Conservation (phyloP, 2,329 filamentous ascomycete species). For the Beauveria brongniartii region DNA sequence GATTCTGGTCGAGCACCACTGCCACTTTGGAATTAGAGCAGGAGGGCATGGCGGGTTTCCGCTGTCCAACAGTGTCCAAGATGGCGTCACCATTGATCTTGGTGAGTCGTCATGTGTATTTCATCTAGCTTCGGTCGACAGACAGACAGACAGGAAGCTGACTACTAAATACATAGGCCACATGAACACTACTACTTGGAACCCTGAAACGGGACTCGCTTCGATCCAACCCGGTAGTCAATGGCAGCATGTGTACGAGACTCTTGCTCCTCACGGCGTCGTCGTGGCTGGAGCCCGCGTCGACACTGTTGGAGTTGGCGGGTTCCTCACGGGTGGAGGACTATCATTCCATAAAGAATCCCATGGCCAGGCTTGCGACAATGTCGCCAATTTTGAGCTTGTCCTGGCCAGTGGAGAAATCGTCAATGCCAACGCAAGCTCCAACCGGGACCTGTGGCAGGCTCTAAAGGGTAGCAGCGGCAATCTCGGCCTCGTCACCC, state of each 20-base stretch:
- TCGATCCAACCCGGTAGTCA: slow-evolving; percentile 27
- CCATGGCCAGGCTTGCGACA: slow-evolving; percentile 34
- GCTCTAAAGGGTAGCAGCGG: too few species aligned
- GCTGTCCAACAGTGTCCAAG: slow-evolving; percentile 9
- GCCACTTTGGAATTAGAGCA: slow-evolving; percentile 15
- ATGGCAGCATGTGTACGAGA: slow-evolving; percentile 30
- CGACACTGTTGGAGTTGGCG: slow-evolving; percentile 28
- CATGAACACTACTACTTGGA: slow-evolving; percentile 23
- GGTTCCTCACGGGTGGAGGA: slow-evolving; percentile 28
- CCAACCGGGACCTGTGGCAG: too few species aligned
- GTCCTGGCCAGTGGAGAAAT: slow-evolving; percentile 28
- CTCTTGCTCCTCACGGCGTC: slow-evolving; percentile 24
- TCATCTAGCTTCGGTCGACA: not conserved
- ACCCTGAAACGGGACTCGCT: slow-evolving; percentile 22
- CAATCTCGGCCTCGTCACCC: too few species aligned
- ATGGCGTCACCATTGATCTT: slow-evolving; percentile 13
- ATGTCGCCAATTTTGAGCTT: slow-evolving; percentile 33
- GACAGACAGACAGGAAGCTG: not conserved
- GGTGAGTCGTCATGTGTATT: not conserved
- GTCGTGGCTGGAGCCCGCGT: slow-evolving; percentile 27
- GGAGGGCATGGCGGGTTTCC: slow-evolving; percentile 13
- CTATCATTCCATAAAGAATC: slow-evolving; percentile 27
- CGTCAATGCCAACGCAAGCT: too few species aligned
- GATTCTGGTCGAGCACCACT: slow-evolving; percentile 9
- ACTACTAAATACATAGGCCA: not conserved